Conservation (phyloP, 345 rosid genomes). For the Gossypium mustelinum region DNA sequence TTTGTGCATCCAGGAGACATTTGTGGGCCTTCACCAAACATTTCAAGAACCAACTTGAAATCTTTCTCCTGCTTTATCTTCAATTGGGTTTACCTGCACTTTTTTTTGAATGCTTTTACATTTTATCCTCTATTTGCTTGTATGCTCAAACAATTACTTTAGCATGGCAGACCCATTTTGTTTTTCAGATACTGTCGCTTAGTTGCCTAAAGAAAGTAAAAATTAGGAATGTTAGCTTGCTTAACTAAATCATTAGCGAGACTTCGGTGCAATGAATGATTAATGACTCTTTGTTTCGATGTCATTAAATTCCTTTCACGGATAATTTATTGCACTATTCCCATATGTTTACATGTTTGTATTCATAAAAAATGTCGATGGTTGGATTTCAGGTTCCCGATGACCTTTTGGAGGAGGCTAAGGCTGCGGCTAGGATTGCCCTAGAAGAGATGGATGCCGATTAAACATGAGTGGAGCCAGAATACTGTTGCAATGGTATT, state of each 20-base stretch:
- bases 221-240: neutral
- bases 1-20: neutral
- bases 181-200: neutral
- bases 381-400: slow-evolving; percentile 72
- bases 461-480: slow-evolving; percentile 22
- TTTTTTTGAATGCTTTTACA: neutral
- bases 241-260: too few species aligned
- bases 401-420: slow-evolving; percentile 86
- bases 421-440: slow-evolving; percentile 78
- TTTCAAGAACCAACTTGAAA: neutral
- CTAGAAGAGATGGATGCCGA: slow-evolving; percentile 99
- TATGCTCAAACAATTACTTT: neutral
- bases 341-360: neutral
- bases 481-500: neutral
- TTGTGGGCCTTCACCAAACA: neutral
- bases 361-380: neutral
- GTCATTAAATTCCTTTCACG: neutral
- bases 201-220: neutral
- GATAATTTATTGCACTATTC: neutral
- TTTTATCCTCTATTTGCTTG: neutral
- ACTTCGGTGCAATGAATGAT: neutral
- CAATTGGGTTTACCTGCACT: neutral
- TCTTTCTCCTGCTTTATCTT: neutral
- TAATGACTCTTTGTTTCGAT: neutral
- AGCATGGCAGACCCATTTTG: neutral